phyloP scores from a whole-genome alignment of 1,284 basidiomycete genomes.

The Cryptococcus depauperatus region DNA sequence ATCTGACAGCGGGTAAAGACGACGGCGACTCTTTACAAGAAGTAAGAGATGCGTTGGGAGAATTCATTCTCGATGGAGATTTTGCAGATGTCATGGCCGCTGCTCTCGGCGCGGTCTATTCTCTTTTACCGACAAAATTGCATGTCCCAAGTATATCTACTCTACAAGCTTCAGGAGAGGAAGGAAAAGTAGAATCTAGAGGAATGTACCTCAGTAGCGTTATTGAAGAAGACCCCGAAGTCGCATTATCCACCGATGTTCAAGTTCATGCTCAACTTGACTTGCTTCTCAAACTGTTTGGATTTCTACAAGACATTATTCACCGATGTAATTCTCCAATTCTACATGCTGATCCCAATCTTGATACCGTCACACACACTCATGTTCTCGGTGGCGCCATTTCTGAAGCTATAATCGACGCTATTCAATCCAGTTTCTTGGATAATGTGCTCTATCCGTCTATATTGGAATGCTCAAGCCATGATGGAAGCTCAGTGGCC shows the following conservation, averaged over 20 bases:
- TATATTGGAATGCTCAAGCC: slow-evolving; percentile 83
- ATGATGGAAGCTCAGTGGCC: slow-evolving; percentile 87
- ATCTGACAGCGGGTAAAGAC: slow-evolving; percentile 19
- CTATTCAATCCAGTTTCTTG: slow-evolving; percentile 76
- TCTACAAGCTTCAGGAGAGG: slow-evolving; percentile 48
- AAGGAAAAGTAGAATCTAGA: too few species aligned
- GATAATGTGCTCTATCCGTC: slow-evolving; percentile 91
- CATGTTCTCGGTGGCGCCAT: slow-evolving; percentile 62
- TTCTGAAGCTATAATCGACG: slow-evolving; percentile 68
- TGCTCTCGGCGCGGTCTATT: slow-evolving; percentile 87
- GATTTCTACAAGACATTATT: slow-evolving; percentile 81
- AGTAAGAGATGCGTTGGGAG: slow-evolving; percentile 73
- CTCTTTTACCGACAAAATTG: slow-evolving; percentile 78
- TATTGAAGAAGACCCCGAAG: slow-evolving; percentile 26
- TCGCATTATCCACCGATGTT: slow-evolving; percentile 54
- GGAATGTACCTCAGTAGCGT: too few species aligned
- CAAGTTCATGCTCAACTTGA: slow-evolving; percentile 76
- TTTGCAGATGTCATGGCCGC: slow-evolving; percentile 94
- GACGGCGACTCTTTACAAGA: slow-evolving; percentile 63
- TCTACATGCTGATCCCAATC: slow-evolving; percentile 12
- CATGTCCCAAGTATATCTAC: slow-evolving; percentile 49
- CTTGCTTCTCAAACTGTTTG: slow-evolving; percentile 78
- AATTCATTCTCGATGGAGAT: slow-evolving; percentile 90
- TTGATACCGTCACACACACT: slow-evolving; percentile 14
- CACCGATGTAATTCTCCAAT: slow-evolving; percentile 29